Evolutionary conservation across 106 monocot species (phyloP), one percentile per base, ranked within the genome.

Genomic region (Ottelia alismoides): DNA sequence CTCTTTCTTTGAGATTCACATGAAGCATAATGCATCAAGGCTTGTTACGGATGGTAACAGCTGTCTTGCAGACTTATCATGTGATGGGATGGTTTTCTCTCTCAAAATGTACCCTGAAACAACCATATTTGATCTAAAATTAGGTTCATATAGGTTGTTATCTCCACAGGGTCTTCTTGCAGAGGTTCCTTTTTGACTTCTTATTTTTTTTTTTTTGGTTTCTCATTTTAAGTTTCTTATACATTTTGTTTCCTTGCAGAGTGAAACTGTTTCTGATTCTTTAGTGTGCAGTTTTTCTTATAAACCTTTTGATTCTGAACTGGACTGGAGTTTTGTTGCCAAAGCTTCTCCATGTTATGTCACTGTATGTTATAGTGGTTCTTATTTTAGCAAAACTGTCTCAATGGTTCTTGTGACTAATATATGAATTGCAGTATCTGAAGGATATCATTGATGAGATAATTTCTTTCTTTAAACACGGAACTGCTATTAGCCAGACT

Each of bases 281-380:
- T 74, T 98, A 47, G 61, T 77, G 58, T 82, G 90, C 27, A 51
- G 72, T 23, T 98, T 98, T 53, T 75, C 74, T 26, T 98, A 90
- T 74, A 90, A 90, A 61, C 98, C 98, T 65, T 90, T 83, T 31
- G 73, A 78, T 61, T 66, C 78, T 62, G 58, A 74, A 70, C 58
- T 98, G 29, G 98, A 98, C 49, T 98, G 98, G 98, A 98, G 90
- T 76, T 75, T 98, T 68, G 72, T 67, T 58, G 89, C 82, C 29
- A 90, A 82, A 80, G 85, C 90, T 63, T 85, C 89, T 72, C 90
- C 98, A 45, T 98, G 90, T 49, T 98, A 98, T 72, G 69, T 98
- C 69, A 98, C 90, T 60, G 98, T 98, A 90, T 66, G 87, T 55
- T 51, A n/a, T n/a, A n/a, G n/a, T n/a, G n/a, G n/a, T n/a, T n/a